A percentile compares a stretch with the other conserved stretches of the same genome.
These are phyloP conservation scores for Crucihimalaya himalaica DNA, from an alignment of 345 rosid species.

Conservation along the genomic window DNA sequence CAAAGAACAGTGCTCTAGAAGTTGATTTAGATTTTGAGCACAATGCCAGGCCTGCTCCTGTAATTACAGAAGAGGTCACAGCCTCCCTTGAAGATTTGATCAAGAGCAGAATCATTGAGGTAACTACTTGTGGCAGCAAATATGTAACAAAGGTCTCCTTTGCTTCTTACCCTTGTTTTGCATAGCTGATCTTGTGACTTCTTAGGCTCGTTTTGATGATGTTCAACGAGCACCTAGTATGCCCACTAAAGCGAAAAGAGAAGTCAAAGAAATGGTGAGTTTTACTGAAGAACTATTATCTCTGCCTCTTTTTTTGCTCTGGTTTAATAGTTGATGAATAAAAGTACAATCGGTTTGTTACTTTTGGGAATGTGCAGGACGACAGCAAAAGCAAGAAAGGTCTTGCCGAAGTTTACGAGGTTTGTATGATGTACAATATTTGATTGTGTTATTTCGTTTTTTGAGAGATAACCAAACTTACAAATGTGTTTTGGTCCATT, in stretches of 20 bases:
- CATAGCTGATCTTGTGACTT: constrained; percentile 7
- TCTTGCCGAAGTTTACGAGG: constrained; percentile 98
- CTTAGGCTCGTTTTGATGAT: constrained; percentile 76
- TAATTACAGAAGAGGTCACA: constrained; percentile 91
- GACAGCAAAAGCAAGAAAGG: constrained; percentile 94
- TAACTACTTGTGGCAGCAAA: constrained; percentile 25
- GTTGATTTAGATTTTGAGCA: constrained; percentile 96
- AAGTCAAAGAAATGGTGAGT: constrained; percentile 71
- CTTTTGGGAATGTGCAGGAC: constrained; percentile 57
- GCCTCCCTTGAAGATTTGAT: constrained; percentile 86
- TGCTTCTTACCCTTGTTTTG: constrained; percentile 1
- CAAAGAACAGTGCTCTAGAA: constrained; percentile 91
- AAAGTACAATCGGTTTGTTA: constrained; percentile 9
- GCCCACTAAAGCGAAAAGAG: constrained; percentile 67
- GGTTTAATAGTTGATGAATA: neutral
- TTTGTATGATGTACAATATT: constrained; percentile 40
- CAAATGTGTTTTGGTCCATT: constrained; percentile 7
- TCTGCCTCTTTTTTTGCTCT: neutral
- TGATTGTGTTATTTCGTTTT: neutral
- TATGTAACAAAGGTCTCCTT: neutral
- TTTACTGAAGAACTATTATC: constrained; percentile 1
- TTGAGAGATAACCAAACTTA: constrained; percentile 13
- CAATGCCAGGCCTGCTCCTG: constrained; percentile 90
- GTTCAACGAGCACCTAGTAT: constrained; percentile 53
- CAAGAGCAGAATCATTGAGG: constrained; percentile 75